These are phyloP conservation scores for Colletotrichum endophyticum DNA, from an alignment of 2,329 filamentous ascomycete genomes.

Conservation along the genomic window DNA sequence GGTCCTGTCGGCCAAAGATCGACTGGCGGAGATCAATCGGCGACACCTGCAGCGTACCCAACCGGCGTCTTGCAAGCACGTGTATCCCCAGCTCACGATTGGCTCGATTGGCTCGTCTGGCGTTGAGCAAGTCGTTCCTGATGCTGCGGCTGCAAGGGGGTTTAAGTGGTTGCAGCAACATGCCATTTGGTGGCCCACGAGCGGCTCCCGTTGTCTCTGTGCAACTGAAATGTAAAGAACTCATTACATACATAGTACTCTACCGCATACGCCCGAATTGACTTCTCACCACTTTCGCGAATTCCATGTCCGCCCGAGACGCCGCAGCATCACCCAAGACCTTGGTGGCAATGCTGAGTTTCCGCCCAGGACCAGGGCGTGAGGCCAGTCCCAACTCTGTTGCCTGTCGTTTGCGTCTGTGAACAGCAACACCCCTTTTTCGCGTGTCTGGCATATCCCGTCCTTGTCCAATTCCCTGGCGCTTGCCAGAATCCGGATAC, in stretches of 20 bases:
- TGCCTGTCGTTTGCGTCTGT: not conserved
- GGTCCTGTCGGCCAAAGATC: not conserved
- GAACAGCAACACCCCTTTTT: not conserved
- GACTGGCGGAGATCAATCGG: not conserved
- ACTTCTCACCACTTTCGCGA: not conserved
- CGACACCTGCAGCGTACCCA: not conserved
- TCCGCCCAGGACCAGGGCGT: not conserved
- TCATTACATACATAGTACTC: not conserved
- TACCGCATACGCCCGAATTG: not conserved
- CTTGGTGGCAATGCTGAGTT: not conserved
- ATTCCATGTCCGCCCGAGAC: not conserved
- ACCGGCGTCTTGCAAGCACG: not conserved
- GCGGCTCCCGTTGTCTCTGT: not conserved
- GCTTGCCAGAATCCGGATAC: not conserved
- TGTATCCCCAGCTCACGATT: not conserved
- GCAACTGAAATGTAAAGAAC: not conserved
- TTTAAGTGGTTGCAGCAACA: slow-evolving; percentile 19
- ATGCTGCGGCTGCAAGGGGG: slow-evolving; percentile 9
- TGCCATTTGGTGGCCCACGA: not conserved
- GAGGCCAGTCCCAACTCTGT: not conserved
- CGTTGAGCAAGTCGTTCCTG: not conserved
- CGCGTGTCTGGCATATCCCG: not conserved
- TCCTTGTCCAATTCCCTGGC: not conserved
- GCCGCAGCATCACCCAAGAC: not conserved
- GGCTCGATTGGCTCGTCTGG: not conserved